Evolutionary conservation across 2,329 filamentous ascomycete genomes (phyloP).

Genomic region (Trichoderma semiorbis): DNA sequence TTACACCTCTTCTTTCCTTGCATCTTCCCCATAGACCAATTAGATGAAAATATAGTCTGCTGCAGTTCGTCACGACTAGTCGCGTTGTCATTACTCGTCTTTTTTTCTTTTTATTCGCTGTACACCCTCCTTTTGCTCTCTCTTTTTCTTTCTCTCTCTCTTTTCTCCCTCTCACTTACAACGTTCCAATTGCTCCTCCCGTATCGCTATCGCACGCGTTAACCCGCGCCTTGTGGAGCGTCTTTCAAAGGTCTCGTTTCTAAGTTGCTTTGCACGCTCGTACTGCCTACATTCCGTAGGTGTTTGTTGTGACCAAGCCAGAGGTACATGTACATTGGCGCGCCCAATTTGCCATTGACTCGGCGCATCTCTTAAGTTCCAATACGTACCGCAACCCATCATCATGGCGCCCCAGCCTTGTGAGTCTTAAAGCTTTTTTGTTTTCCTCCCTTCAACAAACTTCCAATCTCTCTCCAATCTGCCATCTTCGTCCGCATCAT

Average conservation of each 20-base stretch:
- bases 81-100: not conserved
- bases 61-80: not conserved
- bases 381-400: conserved; percentile 16
- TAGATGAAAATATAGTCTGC: not conserved
- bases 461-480: not conserved
- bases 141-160: not conserved
- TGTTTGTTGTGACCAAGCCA: not conserved
- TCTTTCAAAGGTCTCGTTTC: not conserved
- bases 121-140: not conserved
- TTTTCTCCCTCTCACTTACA: not conserved
- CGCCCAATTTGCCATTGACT: not conserved
- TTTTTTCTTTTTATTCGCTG: not conserved
- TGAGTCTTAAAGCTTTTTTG: conserved; percentile 23
- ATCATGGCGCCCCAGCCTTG: conserved; percentile 30
- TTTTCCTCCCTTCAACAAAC: conserved; percentile 6
- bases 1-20: not conserved
- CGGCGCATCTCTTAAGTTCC: not conserved
- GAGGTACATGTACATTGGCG: conserved; percentile 1
- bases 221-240: conserved; percentile 15
- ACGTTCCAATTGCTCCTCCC: not conserved
- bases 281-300: conserved; percentile 8
- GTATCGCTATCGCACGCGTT: conserved; percentile 7
- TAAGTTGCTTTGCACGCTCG: not conserved
- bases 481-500: not conserved
- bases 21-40: not conserved